phyloP scores from a whole-genome alignment of 768 basidiomycete genomes.

The Mycena epipterygia region DNA sequence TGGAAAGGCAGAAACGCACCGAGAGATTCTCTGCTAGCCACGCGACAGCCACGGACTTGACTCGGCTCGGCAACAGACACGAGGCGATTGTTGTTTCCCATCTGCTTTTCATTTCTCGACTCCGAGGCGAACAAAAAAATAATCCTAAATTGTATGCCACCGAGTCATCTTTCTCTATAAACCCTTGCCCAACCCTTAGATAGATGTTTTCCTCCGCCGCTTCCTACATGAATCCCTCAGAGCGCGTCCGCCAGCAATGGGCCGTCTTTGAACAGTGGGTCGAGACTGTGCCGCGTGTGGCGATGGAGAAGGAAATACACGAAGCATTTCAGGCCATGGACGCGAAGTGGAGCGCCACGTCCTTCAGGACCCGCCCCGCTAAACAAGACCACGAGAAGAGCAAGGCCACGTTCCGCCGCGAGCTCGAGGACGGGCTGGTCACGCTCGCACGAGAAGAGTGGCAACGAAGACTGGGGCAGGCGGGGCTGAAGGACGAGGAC shows the following conservation, averaged over 20 bases:
- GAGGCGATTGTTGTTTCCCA: slow-evolving; percentile 57
- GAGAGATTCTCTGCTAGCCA: slow-evolving; percentile 23
- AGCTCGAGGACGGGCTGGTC: slow-evolving; percentile 50
- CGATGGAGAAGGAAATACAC: slow-evolving; percentile 41
- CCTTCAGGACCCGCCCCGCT: slow-evolving; percentile 32
- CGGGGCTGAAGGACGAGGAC: slow-evolving; percentile 55
- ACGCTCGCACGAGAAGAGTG: slow-evolving; percentile 55
- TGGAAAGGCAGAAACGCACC: slow-evolving; percentile 45
- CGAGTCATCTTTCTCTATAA: slow-evolving; percentile 48
- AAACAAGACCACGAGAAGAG: slow-evolving; percentile 46
- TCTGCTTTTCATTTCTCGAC: slow-evolving; percentile 45
- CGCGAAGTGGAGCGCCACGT: slow-evolving; percentile 42
- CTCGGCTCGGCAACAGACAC: slow-evolving; percentile 55
- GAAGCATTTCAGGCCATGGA: slow-evolving; percentile 47
- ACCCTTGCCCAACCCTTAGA: slow-evolving; percentile 37
- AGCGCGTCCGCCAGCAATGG: slow-evolving; percentile 52
- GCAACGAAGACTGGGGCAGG: slow-evolving; percentile 51
- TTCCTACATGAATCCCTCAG: slow-evolving; percentile 38
- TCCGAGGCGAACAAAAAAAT: slow-evolving; percentile 41
- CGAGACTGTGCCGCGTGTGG: slow-evolving; percentile 39
- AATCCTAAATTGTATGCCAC: slow-evolving; percentile 45
- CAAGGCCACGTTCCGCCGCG: slow-evolving; percentile 42
- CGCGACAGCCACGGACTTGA: slow-evolving; percentile 45
- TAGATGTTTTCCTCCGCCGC: slow-evolving; percentile 37
- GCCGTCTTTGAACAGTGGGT: slow-evolving; percentile 51